Percentiles rank a stretch among this genome's conserved stretches.
Conservation (phyloP, 2,329 filamentous ascomycete species). For the Aspergillus sp. region DNA sequence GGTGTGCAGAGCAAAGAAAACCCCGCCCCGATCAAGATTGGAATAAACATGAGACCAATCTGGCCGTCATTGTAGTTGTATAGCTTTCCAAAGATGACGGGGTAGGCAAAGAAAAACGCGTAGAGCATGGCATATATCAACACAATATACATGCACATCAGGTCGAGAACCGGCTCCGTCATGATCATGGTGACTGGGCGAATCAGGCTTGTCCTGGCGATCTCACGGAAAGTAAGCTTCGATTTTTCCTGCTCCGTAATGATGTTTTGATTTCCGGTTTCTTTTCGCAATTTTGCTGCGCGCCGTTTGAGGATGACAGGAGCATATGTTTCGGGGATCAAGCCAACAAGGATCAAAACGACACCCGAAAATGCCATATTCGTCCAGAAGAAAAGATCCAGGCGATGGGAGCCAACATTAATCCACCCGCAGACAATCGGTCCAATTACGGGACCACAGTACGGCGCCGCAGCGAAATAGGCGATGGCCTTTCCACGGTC, state of each 20-base stretch:
- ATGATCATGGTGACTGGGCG: conserved; percentile 78
- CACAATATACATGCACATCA: conserved; percentile 74
- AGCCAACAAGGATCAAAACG: conserved; percentile 22
- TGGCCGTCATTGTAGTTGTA: conserved; percentile 50
- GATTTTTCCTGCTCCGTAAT: conserved; percentile 32
- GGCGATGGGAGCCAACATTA: conserved; percentile 38
- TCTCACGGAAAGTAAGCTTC: conserved; percentile 25
- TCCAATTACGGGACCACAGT: conserved; percentile 72
- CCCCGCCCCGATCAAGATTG: conserved; percentile 31
- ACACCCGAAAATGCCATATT: conserved; percentile 32
- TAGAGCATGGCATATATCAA: conserved; percentile 48
- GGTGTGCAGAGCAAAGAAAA: conserved; percentile 33
- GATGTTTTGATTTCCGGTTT: conserved; percentile 32
- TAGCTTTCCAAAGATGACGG: conserved; percentile 70
- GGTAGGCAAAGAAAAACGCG: conserved; percentile 48
- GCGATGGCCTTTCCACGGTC: conserved; percentile 81
- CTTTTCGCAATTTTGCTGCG: conserved; percentile 30
- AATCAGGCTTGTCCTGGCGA: conserved; percentile 67
- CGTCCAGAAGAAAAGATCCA: conserved; percentile 34
- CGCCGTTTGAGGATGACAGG: conserved; percentile 33
- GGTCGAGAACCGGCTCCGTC: conserved; percentile 42
- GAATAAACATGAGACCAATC: conserved; percentile 44
- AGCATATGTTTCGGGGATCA: conserved; percentile 37
- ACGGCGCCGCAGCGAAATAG: conserved; percentile 74
- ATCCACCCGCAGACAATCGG: conserved; percentile 74